Base-by-base conservation (phyloP, 2,329 filamentous ascomycete genomes). In the Penicillium crustosum region DNA sequence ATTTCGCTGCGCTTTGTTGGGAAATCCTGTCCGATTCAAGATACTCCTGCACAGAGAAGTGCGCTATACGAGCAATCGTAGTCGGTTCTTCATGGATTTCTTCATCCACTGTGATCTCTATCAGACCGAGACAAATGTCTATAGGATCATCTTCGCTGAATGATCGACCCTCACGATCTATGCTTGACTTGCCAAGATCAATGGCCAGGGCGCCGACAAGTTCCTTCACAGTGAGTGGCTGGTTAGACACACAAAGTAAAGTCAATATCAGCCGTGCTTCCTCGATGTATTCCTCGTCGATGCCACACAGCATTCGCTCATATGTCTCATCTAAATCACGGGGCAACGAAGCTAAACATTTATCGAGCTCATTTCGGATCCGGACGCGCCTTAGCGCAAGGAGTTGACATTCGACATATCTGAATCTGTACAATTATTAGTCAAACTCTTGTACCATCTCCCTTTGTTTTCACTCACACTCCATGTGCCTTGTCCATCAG, bases 31-130 rank as follows among this genome's bases (percentile, higher is more conserved):
- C 63, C 6, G 67, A 72, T 44, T 63, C 36, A 15, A 74, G 62
- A 51, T 74, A 73, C 53, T 73, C 69, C 48, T 72, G 64, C 0
- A 73, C 66, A 3, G 72, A 73, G 52, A 70, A 73, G 55, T 73
- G 70, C 5, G 68, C 68, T 41, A 74, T 67, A 17, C 62, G 66
- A 29, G 67, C 56, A 9, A 39, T 56, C 15, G 50, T 8, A 31
- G 0, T 31, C 10, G 12, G 0, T 4, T 13, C 0, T 12, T 5
- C 17, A 7, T 1, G 2, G 2, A 33, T 0, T 0, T 19, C 17
- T 29, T n/a, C 3, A 19, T 4, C 1, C 9, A 29, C 25, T 44
- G 15, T 55, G 12, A 47, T 4, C 35, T 59, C 57, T 10, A 72
- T 59, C n/a, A 74, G 59, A 1, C 68, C 68, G 13, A 53, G 56